These are phyloP conservation scores for Euphorbia lathyris DNA, from an alignment of 345 rosid genomes.

Conservation along the genomic window DNA sequence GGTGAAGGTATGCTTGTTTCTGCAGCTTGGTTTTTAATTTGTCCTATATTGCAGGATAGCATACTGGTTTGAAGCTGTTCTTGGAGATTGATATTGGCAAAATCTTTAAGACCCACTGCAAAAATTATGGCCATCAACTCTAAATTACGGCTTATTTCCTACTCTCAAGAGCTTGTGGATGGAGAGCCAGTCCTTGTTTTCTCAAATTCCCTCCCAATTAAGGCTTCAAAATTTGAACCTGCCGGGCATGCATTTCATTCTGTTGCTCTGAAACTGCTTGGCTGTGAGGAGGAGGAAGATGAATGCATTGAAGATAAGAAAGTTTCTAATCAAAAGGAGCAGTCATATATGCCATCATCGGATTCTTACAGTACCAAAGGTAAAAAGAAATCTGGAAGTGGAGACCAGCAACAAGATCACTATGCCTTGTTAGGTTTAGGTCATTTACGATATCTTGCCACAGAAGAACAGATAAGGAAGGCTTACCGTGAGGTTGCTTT, in stretches of 20 bases:
- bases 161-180: conserved; percentile 73
- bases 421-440: conserved; percentile 88
- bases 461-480: conserved; percentile 93
- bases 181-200: conserved; percentile 63
- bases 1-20: background rate
- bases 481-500: conserved; percentile 89
- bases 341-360: conserved; percentile 54
- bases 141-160: conserved; percentile 51
- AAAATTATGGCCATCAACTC: conserved; percentile 34
- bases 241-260: conserved; percentile 89
- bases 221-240: conserved; percentile 76
- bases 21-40: conserved; percentile 11
- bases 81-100: conserved; percentile 3
- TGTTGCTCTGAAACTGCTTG: conserved; percentile 80
- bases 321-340: conserved; percentile 58
- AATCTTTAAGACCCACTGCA: conserved; percentile 2
- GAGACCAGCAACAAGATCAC: conserved; percentile 78
- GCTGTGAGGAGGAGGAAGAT: conserved; percentile 59
- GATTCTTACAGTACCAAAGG: conserved; percentile 78
- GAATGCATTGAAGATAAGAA: conserved; percentile 48
- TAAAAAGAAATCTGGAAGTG: conserved; percentile 80
- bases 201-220: conserved; percentile 82
- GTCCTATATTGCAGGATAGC: background rate
- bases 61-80: conserved; percentile 6
- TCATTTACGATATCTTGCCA: conserved; percentile 94